Evolutionary conservation across 345 rosid genomes (phyloP).

Genomic region (Stellera chamaejasme): DNA sequence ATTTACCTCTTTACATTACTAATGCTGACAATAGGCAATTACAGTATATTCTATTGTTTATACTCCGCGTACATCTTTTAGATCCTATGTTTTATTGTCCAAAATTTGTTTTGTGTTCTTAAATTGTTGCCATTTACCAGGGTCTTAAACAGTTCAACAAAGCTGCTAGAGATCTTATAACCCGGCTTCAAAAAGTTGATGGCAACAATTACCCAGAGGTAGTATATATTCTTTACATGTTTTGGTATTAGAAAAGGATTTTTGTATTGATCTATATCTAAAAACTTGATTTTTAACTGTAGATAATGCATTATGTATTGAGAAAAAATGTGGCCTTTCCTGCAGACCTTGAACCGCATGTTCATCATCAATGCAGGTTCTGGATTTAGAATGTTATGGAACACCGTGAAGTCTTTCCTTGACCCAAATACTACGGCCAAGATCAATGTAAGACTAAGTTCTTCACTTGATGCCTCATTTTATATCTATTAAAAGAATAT

Average conservation of each 20-base stretch:
- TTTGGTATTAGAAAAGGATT: background rate
- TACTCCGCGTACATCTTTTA: too few relatives aligned
- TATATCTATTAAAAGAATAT: conserved; percentile 12
- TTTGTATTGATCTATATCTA: background rate
- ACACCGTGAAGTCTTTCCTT: conserved; percentile 84
- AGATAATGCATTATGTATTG: conserved; percentile 3
- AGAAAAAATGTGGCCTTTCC: conserved; percentile 4
- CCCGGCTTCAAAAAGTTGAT: conserved; percentile 75
- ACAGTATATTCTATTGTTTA: too few relatives aligned
- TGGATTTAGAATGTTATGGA: conserved; percentile 99
- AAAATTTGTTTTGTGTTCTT: background rate
- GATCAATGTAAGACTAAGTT: conserved; percentile 56
- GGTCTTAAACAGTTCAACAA: conserved; percentile 88
- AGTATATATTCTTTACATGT: conserved; percentile 4
- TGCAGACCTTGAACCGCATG: conserved; percentile 91
- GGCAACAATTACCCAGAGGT: conserved; percentile 99
- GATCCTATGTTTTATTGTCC: too few relatives aligned
- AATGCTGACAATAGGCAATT: too few relatives aligned
- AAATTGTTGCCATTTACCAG: conserved; percentile 24
- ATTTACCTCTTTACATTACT: background rate
- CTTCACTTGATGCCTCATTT: conserved; percentile 4
- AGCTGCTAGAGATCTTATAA: conserved; percentile 84
- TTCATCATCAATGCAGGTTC: conserved; percentile 98
- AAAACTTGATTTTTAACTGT: background rate
- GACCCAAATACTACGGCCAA: conserved; percentile 96